Conservation (phyloP, 1,139 yeast species). For the Geotrichum cucujoidarum region DNA sequence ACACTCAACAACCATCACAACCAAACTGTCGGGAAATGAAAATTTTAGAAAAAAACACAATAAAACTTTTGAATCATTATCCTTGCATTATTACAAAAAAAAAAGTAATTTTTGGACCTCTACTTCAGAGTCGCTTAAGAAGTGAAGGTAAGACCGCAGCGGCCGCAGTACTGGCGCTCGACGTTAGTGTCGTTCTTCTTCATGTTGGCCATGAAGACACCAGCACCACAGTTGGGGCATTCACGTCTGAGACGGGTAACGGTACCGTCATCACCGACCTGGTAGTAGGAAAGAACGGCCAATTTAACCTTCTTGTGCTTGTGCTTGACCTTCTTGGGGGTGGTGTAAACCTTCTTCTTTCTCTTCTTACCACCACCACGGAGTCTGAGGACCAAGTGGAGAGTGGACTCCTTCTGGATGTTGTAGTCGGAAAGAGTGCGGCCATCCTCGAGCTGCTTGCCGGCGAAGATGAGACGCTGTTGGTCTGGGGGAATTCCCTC, state of each 20-base stretch:
- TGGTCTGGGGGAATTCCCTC: constrained; percentile 99
- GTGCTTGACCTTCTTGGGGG: constrained; percentile 99
- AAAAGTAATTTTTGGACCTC: too few relatives aligned
- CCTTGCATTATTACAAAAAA: too few relatives aligned
- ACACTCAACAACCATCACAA: too few relatives aligned
- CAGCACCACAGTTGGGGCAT: constrained; percentile 98
- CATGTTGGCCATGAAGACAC: constrained; percentile 99
- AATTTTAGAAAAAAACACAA: too few relatives aligned
- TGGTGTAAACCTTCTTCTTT: constrained; percentile 99
- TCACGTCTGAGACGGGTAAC: constrained; percentile 99
- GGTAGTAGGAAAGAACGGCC: constrained; percentile 99
- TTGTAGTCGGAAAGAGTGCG: constrained; percentile 99
- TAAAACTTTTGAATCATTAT: too few relatives aligned
- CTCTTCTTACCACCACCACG: constrained; percentile 99
- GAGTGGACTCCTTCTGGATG: constrained; percentile 99
- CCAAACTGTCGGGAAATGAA: too few relatives aligned
- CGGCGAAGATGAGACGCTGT: constrained; percentile 99
- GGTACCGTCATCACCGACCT: constrained; percentile 97
- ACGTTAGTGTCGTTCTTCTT: constrained; percentile 90
- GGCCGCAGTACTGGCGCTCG: constrained; percentile 99
- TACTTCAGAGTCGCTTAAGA: too few relatives aligned
- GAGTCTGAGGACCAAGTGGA: constrained; percentile 95
- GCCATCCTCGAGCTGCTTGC: constrained; percentile 99
- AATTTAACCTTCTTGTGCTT: constrained; percentile 98
- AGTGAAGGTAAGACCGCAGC: constrained; percentile 88